Base-by-base conservation (phyloP, 352 stramenopile species). In the Elongisporangium senticosum region DNA sequence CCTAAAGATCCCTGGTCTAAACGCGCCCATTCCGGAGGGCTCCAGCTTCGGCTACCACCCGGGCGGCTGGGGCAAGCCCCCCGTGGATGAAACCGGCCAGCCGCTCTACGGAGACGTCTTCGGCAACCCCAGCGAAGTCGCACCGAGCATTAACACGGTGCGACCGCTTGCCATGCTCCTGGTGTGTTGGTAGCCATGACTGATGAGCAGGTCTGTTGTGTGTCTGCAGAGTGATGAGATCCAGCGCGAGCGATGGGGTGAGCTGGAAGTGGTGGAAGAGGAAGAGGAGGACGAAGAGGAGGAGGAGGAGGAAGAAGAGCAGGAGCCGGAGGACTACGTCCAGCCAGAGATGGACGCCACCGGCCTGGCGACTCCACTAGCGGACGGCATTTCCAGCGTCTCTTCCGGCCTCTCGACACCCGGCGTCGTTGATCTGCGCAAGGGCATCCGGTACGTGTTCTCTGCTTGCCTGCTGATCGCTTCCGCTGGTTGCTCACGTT, bases 51-150 rank as follows among this genome's bases (percentile, higher is more conserved):
- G 97, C 3, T 99, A 98, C 71, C 96, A 99, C 63, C 78, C 93
- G 15, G 96, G 95, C 59, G 96, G 96, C 52, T 99, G 96, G 96
- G 97, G 97, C 8, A 99, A 99, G 68, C 96, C 96, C 10, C 96
- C 97, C 24, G 95, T 99, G 17, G 96, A 99, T 72, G 74, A 97
- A 51, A 97, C 93, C 65, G 96, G 96, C 1, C 76, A 89, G 26
- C 93, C 96, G n/a, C 67, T 99, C 15, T 99, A 99, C 69, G 97
- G 97, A 43, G 97, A 99, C 70, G 93, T 98, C 7, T 98, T 99
- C 68, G 88, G 82, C 59, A 74, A 97, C 61, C 22, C 63, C 4
- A 50, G 50, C 17, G 69, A 78, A 39, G 28, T 39, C 10, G 6
- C 28, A 8, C 28, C 3, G 43, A 58, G 55, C 51, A 57, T 70